phyloP scores from a whole-genome alignment of 2,329 filamentous ascomycete species.

The Lecanicillium sp. region DNA sequence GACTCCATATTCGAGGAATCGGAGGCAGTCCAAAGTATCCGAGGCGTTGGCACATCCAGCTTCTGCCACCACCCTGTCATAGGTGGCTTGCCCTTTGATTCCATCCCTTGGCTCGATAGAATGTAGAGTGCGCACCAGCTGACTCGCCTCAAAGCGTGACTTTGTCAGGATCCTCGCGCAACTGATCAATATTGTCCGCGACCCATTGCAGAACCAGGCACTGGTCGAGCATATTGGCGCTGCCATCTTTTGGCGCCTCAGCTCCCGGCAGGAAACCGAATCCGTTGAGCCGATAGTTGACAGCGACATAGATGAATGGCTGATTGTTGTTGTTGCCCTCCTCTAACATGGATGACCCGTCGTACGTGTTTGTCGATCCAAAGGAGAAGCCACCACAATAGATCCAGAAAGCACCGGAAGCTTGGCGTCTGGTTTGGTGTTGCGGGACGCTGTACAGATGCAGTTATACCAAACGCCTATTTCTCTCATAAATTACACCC shows the following conservation, averaged over 20 bases:
- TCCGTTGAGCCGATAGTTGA: conserved; percentile 57
- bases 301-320: conserved; percentile 53
- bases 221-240: conserved; percentile 54
- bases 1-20: conserved; percentile 12
- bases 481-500: too few relatives aligned
- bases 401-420: conserved; percentile 51
- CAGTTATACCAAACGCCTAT: conserved; percentile 44
- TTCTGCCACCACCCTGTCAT: conserved; percentile 32
- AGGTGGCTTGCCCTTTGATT: conserved; percentile 51
- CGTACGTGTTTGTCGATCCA: conserved; percentile 26
- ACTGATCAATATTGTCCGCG: conserved; percentile 54
- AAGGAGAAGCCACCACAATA: conserved; percentile 43
- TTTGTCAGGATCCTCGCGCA: conserved; percentile 57
- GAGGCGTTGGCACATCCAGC: conserved; percentile 6
- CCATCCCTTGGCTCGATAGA: conserved; percentile 55
- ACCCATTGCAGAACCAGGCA: conserved; percentile 54
- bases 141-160: conserved; percentile 60
- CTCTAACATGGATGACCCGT: conserved; percentile 25
- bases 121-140: conserved; percentile 51
- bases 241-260: conserved; percentile 46
- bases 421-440: conserved; percentile 31
- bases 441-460: conserved; percentile 40
- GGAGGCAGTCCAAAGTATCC: conserved; percentile 6
- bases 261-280: conserved; percentile 55
- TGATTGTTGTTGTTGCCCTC: conserved; percentile 35